Percentiles rank a stretch among this genome's conserved stretches.
Conservation (phyloP, 768 basidiomycete species). For the Leucosporidium creatinivorum region DNA sequence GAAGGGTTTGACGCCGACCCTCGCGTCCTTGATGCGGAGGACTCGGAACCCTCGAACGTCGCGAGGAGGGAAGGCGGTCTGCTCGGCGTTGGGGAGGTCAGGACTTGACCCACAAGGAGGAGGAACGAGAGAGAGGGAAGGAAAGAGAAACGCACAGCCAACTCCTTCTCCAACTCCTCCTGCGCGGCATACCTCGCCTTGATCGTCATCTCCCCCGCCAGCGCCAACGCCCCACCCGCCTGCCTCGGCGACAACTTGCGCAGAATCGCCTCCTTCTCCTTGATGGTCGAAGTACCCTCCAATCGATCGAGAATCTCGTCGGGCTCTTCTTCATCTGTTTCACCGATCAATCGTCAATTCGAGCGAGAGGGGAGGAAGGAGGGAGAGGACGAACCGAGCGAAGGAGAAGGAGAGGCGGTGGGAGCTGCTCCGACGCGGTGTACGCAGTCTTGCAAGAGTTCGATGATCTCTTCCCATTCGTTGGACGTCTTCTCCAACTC, state of each 20-base stretch:
- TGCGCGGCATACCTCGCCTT: constrained; percentile 50
- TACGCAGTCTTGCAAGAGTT: constrained; percentile 21
- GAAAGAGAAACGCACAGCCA: constrained; percentile 52
- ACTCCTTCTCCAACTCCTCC: constrained; percentile 62
- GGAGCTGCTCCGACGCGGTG: neutral
- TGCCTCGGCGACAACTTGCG: neutral
- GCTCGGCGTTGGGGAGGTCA: constrained; percentile 4
- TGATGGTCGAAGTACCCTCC: neutral
- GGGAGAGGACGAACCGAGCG: neutral
- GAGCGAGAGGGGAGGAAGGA: no score
- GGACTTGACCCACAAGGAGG: no score
- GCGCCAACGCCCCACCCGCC: constrained; percentile 35
- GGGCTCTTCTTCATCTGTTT: constrained; percentile 18
- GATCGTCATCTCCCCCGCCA: constrained; percentile 50
- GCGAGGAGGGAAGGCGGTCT: constrained; percentile 62
- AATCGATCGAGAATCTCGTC: constrained; percentile 31
- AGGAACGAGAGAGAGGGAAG: no score
- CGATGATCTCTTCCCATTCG: constrained; percentile 25
- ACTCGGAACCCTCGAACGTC: constrained; percentile 70
- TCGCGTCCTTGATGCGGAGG: constrained; percentile 58
- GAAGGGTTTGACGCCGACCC: constrained; percentile 40
- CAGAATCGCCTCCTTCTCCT: constrained; percentile 11
- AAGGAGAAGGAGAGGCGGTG: neutral
- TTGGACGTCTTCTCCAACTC: constrained; percentile 6
- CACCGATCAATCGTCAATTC: neutral